Percentiles rank a stretch among this genome's conserved stretches.
These are phyloP conservation scores for Ophiostoma sp. DNA, from an alignment of 2,329 filamentous ascomycete genomes.

Conservation along the genomic window DNA sequence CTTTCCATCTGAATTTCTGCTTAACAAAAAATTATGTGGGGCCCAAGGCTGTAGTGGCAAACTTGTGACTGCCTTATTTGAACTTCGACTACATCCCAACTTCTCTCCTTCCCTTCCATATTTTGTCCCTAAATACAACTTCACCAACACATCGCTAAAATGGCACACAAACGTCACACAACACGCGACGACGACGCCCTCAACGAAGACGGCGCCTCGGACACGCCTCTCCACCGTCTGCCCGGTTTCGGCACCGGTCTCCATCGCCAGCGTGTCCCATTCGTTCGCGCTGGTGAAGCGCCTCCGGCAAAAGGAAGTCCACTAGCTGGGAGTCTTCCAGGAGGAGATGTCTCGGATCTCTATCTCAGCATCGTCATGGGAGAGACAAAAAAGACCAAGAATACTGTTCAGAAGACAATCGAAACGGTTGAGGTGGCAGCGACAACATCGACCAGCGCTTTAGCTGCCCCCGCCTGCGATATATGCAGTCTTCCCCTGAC, in stretches of 20 bases:
- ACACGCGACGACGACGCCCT: neutral
- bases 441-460: neutral
- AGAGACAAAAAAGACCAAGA: neutral
- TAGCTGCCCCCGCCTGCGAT: conserved; percentile 6
- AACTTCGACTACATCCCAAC: neutral
- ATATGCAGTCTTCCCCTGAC: conserved; percentile 21
- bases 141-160: neutral
- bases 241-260: conserved; percentile 58
- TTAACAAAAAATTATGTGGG: neutral
- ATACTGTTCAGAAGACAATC: neutral
- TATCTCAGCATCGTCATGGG: conserved; percentile 64
- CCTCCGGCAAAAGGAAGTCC: conserved; percentile 37
- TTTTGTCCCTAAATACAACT: neutral
- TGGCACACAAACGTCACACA: neutral
- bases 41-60: conserved; percentile 12
- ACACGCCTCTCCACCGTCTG: conserved; percentile 55
- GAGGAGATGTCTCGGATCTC: conserved; percentile 52
- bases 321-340: conserved; percentile 30
- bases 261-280: conserved; percentile 55
- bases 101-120: neutral
- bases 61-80: neutral
- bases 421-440: conserved; percentile 11
- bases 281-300: conserved; percentile 52
- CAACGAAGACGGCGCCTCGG: conserved; percentile 36
- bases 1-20: neutral